A percentile compares a stretch with the other conserved stretches of the same genome.
Conservation (phyloP, 805 yeast genomes). For the Maudiozyma barnettii region DNA sequence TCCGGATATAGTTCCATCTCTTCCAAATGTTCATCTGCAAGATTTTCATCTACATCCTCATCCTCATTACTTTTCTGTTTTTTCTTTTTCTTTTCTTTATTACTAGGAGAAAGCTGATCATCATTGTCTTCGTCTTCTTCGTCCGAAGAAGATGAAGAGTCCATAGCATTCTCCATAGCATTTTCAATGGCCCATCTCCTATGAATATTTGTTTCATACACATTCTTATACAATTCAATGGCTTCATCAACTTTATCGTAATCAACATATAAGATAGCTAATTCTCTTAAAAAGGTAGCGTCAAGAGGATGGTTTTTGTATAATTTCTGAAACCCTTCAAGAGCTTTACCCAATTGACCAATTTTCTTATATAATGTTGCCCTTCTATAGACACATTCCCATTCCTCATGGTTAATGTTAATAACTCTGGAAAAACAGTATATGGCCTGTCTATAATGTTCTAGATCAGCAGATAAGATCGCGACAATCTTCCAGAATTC, state of each 20-base stretch:
- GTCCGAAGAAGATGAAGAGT: conserved; percentile 17
- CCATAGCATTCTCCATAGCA: conserved; percentile 26
- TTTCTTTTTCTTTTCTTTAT: conserved; percentile 8
- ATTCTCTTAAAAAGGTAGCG: conserved; percentile 48
- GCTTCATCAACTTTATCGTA: conserved; percentile 60
- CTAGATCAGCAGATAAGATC: conserved; percentile 51
- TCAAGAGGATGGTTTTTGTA: conserved; percentile 50
- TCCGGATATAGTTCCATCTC: conserved; percentile 23
- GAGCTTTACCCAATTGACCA: conserved; percentile 59
- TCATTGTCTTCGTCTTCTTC: conserved; percentile 14
- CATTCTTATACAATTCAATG: conserved; percentile 54
- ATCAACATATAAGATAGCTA: conserved; percentile 44
- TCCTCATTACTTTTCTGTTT: not conserved
- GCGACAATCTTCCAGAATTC: conserved; percentile 75
- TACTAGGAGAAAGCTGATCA: conserved; percentile 8
- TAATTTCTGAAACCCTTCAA: conserved; percentile 59
- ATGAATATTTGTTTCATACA: conserved; percentile 50
- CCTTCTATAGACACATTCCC: conserved; percentile 51
- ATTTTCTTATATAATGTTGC: conserved; percentile 58
- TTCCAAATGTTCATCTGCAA: conserved; percentile 11
- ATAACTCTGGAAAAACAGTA: conserved; percentile 68
- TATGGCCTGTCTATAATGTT: conserved; percentile 65
- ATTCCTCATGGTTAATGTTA: conserved; percentile 38
- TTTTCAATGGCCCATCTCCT: conserved; percentile 29
- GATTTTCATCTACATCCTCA: conserved; percentile 11